Percentiles rank a stretch among this genome's conserved stretches.
Evolutionary conservation across 1,284 basidiomycete genomes (phyloP).

Genomic region (Cutaneotrichosporon curvatum): DNA sequence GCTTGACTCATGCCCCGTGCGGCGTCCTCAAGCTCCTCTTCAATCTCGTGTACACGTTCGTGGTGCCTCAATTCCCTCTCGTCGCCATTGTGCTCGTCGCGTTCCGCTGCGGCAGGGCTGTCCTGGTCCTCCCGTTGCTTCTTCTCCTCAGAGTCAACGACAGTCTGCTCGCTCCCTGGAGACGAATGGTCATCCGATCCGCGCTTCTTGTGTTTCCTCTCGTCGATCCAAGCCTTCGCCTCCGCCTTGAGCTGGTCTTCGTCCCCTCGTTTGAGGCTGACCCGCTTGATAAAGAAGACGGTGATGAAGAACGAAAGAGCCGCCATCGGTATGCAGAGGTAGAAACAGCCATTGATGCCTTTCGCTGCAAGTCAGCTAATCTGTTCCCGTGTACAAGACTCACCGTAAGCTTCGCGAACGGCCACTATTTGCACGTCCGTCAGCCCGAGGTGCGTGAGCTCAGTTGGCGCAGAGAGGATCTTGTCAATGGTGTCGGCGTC

Average conservation of each 20-base stretch:
- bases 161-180: no score
- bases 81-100: no score
- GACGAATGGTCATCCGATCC: no score
- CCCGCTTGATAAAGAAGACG: slow-evolving; percentile 28
- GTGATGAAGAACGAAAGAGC: slow-evolving; percentile 28
- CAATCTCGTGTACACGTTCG: background rate
- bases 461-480: slow-evolving; percentile 25
- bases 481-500: background rate
- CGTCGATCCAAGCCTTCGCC: slow-evolving; percentile 24
- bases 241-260: slow-evolving; percentile 26
- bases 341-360: slow-evolving; percentile 29
- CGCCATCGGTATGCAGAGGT: slow-evolving; percentile 26
- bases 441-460: slow-evolving; percentile 16
- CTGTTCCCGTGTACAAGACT: background rate
- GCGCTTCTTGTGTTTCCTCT: slow-evolving; percentile 12
- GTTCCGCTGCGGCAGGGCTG: no score
- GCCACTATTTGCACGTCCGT: slow-evolving; percentile 8
- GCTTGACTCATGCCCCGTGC: slow-evolving; percentile 17
- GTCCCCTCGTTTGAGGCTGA: slow-evolving; percentile 27
- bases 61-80: background rate
- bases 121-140: no score
- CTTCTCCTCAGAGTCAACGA: background rate
- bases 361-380: background rate
- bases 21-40: slow-evolving; percentile 12
- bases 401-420: slow-evolving; percentile 23